phyloP scores from a whole-genome alignment of 371 early-diverging fungal species.

The Mucor racemosus region DNA sequence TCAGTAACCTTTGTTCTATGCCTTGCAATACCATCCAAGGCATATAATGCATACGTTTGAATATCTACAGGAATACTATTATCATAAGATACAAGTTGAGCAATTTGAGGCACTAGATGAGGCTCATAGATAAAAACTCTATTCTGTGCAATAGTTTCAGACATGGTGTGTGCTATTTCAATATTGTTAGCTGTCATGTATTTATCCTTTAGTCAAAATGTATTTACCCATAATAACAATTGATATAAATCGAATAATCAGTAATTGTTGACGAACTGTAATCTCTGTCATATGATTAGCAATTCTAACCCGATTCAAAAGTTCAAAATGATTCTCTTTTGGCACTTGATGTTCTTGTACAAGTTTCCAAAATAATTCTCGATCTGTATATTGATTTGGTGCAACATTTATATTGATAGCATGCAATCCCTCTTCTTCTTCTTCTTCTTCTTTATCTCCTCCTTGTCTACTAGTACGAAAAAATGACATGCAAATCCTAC shows the following conservation, averaged over 20 bases:
- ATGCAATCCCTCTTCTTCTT: constrained; percentile 26
- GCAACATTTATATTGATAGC: not conserved
- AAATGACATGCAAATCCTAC: constrained; percentile 21
- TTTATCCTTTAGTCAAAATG: not conserved
- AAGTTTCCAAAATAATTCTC: constrained; percentile 29
- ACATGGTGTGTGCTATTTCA: constrained; percentile 1
- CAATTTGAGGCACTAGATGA: constrained; percentile 75
- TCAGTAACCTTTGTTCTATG: constrained; percentile 77
- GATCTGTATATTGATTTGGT: constrained; percentile 11
- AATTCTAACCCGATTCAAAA: constrained; percentile 79
- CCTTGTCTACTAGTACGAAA: constrained; percentile 14
- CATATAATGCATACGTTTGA: constrained; percentile 81
- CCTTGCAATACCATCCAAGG: constrained; percentile 83
- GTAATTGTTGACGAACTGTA: constrained; percentile 52
- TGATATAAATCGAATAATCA: constrained; percentile 78
- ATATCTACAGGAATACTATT: constrained; percentile 40
- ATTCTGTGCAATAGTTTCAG: constrained; percentile 64
- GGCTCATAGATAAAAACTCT: constrained; percentile 87
- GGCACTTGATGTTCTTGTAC: constrained; percentile 73
- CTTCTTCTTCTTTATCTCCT: constrained; percentile 11
- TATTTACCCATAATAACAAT: constrained; percentile 73
- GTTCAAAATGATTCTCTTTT: constrained; percentile 71
- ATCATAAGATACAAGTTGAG: constrained; percentile 68
- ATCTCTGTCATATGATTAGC: constrained; percentile 61
- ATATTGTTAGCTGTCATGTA: not conserved